Evolutionary conservation across 345 rosid genomes (phyloP).

Genomic region (Conringia planisiliqua): DNA sequence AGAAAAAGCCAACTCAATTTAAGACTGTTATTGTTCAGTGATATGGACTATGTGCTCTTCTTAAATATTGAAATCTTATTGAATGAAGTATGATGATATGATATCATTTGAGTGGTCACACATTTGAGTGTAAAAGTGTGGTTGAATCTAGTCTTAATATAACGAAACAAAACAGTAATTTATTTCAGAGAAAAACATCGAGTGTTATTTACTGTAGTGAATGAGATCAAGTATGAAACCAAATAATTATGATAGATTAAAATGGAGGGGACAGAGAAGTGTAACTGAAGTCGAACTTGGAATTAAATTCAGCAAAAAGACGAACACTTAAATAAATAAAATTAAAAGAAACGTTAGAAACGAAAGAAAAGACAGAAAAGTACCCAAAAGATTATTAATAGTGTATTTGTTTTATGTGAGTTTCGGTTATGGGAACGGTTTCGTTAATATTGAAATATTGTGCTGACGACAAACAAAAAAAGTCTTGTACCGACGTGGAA

Average conservation of each 20-base stretch:
- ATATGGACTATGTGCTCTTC: background rate
- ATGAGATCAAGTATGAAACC: background rate
- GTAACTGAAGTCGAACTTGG: conserved; percentile 3
- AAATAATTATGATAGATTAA: background rate
- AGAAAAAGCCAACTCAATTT: background rate
- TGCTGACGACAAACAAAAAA: conserved; percentile 14
- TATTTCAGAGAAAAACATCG: background rate
- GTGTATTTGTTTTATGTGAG: conserved; percentile 27
- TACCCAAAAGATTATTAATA: background rate
- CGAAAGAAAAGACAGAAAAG: conserved; percentile 19
- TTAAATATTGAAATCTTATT: background rate
- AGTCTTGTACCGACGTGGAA: conserved; percentile 21
- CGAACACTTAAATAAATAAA: background rate
- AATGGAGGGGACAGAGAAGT: background rate
- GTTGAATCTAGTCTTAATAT: background rate
- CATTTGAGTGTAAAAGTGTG: conserved; percentile 1
- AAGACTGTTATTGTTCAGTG: conserved; percentile 11
- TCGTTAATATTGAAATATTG: conserved; percentile 29
- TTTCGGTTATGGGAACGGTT: conserved; percentile 40
- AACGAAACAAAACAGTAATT: background rate
- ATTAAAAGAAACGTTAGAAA: conserved; percentile 20
- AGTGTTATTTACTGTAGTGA: background rate
- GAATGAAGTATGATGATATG: background rate
- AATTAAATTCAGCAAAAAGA: background rate
- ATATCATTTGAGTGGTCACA: background rate